Conservation (phyloP, 352 stramenopile species). For the Phytophthora pluvialis region DNA sequence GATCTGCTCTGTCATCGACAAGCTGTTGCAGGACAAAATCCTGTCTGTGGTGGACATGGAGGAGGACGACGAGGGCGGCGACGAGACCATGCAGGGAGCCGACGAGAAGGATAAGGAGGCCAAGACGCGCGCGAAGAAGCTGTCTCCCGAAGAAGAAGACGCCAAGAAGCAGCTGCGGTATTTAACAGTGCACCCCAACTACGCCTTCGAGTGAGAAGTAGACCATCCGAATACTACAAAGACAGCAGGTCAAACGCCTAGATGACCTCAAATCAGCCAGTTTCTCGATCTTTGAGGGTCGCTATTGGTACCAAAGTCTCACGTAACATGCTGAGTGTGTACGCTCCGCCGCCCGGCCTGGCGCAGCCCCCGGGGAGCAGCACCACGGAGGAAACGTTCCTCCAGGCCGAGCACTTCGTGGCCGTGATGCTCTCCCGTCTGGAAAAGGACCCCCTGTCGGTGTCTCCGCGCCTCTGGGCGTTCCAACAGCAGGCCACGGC, state of each 20-base stretch:
- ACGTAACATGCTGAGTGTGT: constrained; percentile 24
- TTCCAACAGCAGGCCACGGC: constrained; percentile 46
- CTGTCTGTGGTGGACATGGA: constrained; percentile 74
- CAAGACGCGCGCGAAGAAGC: constrained; percentile 38
- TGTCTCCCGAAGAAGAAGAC: constrained; percentile 56
- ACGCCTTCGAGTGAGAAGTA: constrained; percentile 65
- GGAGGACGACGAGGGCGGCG: constrained; percentile 52
- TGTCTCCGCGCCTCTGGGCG: constrained; percentile 54
- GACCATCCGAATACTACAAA: background rate
- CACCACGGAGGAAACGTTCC: constrained; percentile 40
- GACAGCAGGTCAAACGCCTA: background rate
- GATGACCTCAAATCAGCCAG: background rate
- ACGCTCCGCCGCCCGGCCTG: background rate
- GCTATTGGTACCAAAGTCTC: constrained; percentile 4
- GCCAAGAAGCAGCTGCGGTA: constrained; percentile 70
- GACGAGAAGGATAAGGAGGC: constrained; percentile 30
- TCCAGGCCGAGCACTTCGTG: constrained; percentile 63
- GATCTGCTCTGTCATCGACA: constrained; percentile 86
- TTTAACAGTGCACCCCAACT: constrained; percentile 85
- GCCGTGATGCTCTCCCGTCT: constrained; percentile 62
- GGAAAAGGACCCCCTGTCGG: constrained; percentile 50
- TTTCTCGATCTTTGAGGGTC: constrained; percentile 20
- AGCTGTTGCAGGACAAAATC: constrained; percentile 79
- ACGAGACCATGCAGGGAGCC: constrained; percentile 28
- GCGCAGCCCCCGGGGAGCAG: constrained; percentile 23